Evolutionary conservation across 78 protist species (phyloP).

Genomic region (Ministeria vibrans): DNA sequence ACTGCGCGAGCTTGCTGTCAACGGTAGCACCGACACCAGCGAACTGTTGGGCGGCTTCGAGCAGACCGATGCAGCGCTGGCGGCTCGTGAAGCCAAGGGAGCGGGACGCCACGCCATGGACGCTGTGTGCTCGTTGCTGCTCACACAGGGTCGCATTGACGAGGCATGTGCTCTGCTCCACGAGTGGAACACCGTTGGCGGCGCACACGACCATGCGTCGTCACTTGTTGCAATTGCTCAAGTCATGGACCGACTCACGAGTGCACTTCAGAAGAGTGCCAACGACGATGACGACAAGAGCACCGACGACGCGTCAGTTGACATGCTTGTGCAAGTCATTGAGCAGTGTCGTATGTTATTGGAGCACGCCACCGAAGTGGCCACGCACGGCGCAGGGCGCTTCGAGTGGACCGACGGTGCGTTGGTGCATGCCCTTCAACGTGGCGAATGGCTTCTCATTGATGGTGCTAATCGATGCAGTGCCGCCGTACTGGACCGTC

Average conservation of each 20-base stretch:
- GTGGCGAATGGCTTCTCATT: constrained; percentile 95
- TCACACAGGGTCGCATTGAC: background rate
- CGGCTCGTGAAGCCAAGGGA: too few relatives aligned
- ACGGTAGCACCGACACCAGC: constrained; percentile 70
- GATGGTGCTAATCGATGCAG: constrained; percentile 94
- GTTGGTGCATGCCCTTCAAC: constrained; percentile 63
- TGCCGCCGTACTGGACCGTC: constrained; percentile 97
- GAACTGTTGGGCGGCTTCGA: constrained; percentile 87
- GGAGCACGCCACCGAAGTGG: background rate
- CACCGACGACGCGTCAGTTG: too few relatives aligned
- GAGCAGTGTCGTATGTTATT: too few relatives aligned
- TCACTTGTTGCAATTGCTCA: background rate
- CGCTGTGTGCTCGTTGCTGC: too few relatives aligned
- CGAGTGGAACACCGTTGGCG: too few relatives aligned
- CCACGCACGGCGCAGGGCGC: constrained; percentile 44
- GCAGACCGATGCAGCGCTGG: constrained; percentile 65
- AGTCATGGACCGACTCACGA: too few relatives aligned
- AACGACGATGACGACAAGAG: too few relatives aligned
- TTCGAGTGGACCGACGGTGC: constrained; percentile 97
- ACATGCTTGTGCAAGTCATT: too few relatives aligned
- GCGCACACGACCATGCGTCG: background rate
- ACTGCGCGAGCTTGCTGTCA: constrained; percentile 76
- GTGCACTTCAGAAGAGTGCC: too few relatives aligned
- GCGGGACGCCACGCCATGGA: too few relatives aligned
- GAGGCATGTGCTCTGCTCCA: too few relatives aligned